A percentile compares a stretch with the other conserved stretches of the same genome.
phyloP scores from a whole-genome alignment of 2,329 filamentous ascomycete genomes.

The Diplodia seriata region DNA sequence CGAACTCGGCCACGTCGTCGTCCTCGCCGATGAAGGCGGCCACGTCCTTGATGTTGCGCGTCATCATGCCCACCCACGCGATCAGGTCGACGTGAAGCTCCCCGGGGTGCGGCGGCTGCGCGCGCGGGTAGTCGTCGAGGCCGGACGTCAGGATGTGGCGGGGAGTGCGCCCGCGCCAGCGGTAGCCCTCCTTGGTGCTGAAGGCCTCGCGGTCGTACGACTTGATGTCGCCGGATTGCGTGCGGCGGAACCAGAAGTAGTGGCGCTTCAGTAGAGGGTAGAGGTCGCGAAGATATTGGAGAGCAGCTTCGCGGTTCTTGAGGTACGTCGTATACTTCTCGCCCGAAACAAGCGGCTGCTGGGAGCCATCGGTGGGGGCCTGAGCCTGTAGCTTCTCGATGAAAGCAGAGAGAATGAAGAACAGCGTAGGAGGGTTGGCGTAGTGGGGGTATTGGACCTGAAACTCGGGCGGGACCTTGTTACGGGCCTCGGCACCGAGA shows the following conservation, averaged over 20 bases:
- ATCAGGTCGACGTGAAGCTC: constrained; percentile 95
- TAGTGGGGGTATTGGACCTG: constrained; percentile 97
- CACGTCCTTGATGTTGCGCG: constrained; percentile 80
- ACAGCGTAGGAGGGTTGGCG: constrained; percentile 94
- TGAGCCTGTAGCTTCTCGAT: constrained; percentile 74
- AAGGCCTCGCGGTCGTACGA: constrained; percentile 89
- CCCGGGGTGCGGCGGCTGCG: constrained; percentile 91
- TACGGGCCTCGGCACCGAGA: constrained; percentile 86
- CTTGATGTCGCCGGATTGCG: constrained; percentile 87
- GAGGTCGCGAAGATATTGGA: constrained; percentile 74
- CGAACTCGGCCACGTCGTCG: constrained; percentile 78
- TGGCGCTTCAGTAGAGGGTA: constrained; percentile 89
- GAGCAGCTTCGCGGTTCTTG: constrained; percentile 70
- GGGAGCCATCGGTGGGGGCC: constrained; percentile 40
- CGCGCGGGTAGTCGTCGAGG: constrained; percentile 92
- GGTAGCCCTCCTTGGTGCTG: constrained; percentile 89
- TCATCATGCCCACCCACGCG: constrained; percentile 98
- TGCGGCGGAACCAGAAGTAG: constrained; percentile 93
- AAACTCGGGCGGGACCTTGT: constrained; percentile 92
- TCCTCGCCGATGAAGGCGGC: constrained; percentile 74
- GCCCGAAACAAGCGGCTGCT: constrained; percentile 52
- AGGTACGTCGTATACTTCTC: constrained; percentile 68
- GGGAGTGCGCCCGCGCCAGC: constrained; percentile 90
- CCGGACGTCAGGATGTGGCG: constrained; percentile 91
- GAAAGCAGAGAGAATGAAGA: constrained; percentile 85